Conservation (phyloP, 1,139 yeast species). For the Barnettozyma hawaiiensis region DNA sequence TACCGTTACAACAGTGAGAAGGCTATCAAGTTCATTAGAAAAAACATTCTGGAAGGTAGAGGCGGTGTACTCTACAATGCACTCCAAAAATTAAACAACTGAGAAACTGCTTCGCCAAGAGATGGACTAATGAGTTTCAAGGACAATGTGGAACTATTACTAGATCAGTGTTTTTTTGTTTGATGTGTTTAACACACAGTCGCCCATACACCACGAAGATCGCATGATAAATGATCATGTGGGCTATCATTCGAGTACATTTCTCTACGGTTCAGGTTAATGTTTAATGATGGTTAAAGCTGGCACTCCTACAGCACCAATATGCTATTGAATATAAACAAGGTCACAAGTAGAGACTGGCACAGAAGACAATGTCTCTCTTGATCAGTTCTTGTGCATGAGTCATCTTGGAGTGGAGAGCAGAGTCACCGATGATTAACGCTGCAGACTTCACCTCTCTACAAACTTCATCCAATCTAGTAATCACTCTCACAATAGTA, state of each 20-base stretch:
- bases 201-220: too few species aligned
- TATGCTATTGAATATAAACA: too few species aligned
- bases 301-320: too few species aligned
- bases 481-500: conserved; percentile 93
- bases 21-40: conserved; percentile 19
- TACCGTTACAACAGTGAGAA: conserved; percentile 14
- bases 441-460: conserved; percentile 94
- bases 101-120: too few species aligned
- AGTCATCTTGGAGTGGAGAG: conserved; percentile 80
- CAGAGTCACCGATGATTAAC: conserved; percentile 87
- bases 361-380: conserved; percentile 96
- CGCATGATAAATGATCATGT: too few species aligned
- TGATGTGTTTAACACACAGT: too few species aligned
- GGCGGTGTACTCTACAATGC: conserved; percentile 13
- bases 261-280: too few species aligned
- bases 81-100: conserved; percentile 4
- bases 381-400: conserved; percentile 93
- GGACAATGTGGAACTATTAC: too few species aligned
- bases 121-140: too few species aligned
- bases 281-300: too few species aligned
- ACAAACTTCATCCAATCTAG: conserved; percentile 90
- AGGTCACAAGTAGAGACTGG: conserved; percentile 81
- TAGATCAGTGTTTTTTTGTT: too few species aligned
- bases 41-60: conserved; percentile 12
- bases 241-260: too few species aligned